Evolutionary conservation across 2,329 filamentous ascomycete species (phyloP), one percentile per base, ranked within the genome.

Genomic region (Alternaria triticina): DNA sequence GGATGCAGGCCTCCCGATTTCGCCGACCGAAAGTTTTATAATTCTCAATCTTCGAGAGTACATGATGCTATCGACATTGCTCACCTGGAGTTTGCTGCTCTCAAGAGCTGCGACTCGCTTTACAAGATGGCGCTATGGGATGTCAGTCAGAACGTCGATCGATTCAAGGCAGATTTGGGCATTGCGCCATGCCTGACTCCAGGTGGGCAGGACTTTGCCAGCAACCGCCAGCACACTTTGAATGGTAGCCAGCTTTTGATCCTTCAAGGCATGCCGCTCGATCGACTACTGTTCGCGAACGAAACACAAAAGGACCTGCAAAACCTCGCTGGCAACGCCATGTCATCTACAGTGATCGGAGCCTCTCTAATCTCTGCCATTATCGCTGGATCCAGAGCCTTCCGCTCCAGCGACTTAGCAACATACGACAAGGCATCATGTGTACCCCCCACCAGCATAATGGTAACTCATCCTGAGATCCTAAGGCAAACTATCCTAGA

Each of bases 301-400:
- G 89, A 94, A 70, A 86, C 84, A 0, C 54, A 81, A 28, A 65
- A 74, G 1, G 78, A 94, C 17, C 81, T 92, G 3, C 87, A 90
- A 65, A 88, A 93, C 67, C 81, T 95, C 3, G 91, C 90, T 2
- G 92, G 92, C 0, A 95, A 96, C 74, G 92, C 92, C 0, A 95
- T 95, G 92, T 89, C 87, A 1, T 88, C 88, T 0, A 91, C 91
- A 0, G 90, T 93, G 1, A 87, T 94, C 10, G 90, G 89, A 3
- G 83, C 86, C 2, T 86, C 87, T 0, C 84, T 91, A 1, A 70
- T 92, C 2, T 82, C 87, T 2, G 85, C 87, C 0, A 76, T 94
- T 1, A 84, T 88, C 5, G 40, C 73, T 77, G 23, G 77, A 66
- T 59, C 50, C 15, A 59, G 57, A 50, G 57, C 66, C 0, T 70